A percentile compares a stretch with the other conserved stretches of the same genome.
These are phyloP conservation scores for Microbotryum lychnidis-dioicae DNA, from an alignment of 1,284 basidiomycete genomes.

Conservation along the genomic window DNA sequence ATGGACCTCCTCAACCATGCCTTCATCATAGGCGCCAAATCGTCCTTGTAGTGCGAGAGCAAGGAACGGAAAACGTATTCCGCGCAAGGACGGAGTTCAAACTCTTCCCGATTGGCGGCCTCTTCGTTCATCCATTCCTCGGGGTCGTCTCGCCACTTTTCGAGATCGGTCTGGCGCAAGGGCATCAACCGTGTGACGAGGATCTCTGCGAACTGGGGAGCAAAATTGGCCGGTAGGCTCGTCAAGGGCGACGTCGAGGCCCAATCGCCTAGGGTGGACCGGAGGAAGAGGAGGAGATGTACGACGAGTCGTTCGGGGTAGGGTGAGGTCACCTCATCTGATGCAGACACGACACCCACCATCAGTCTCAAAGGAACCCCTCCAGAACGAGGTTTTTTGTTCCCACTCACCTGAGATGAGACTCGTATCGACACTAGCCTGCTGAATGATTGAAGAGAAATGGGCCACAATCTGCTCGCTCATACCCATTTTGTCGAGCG, in stretches of 20 bases:
- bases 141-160: slow-evolving; percentile 33
- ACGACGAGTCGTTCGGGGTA: slow-evolving; percentile 31
- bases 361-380: background rate
- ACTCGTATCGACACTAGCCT: slow-evolving; percentile 7
- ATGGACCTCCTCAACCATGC: background rate
- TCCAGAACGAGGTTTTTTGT: background rate
- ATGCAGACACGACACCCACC: background rate
- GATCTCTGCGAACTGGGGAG: slow-evolving; percentile 2
- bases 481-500: slow-evolving; percentile 24
- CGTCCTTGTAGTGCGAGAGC: slow-evolving; percentile 24
- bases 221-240: slow-evolving; percentile 16
- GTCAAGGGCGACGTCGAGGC: slow-evolving; percentile 17
- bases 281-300: slow-evolving; percentile 29
- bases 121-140: slow-evolving; percentile 37
- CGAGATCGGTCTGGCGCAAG: slow-evolving; percentile 27
- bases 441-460: slow-evolving; percentile 18
- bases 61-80: slow-evolving; percentile 28
- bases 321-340: slow-evolving; percentile 17
- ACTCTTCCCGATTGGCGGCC: slow-evolving; percentile 33
- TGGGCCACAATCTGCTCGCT: slow-evolving; percentile 12
- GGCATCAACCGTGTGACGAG: slow-evolving; percentile 28
- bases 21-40: slow-evolving; percentile 12
- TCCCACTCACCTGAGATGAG: slow-evolving; percentile 5
- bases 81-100: slow-evolving; percentile 32
- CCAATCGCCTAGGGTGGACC: slow-evolving; percentile 28